Evolutionary conservation across 129 eudicot genomes (phyloP).

Genomic region (Glebionis coronaria): DNA sequence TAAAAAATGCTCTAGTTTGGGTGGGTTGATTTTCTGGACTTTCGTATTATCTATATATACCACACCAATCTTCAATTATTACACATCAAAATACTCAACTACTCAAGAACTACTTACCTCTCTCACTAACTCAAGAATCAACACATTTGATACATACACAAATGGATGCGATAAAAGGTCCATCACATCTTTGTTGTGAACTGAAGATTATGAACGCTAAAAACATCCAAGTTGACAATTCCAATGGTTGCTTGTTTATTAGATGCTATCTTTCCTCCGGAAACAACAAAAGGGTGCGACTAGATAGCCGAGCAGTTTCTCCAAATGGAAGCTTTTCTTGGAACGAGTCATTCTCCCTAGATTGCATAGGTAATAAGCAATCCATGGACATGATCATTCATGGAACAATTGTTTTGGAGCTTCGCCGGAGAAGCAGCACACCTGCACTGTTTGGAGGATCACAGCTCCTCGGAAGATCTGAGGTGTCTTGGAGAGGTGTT

Average conservation of each 20-base stretch:
- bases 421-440: constrained; percentile 31
- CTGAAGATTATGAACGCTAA: constrained; percentile 55
- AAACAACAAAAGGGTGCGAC: constrained; percentile 47
- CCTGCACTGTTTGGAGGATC: constrained; percentile 44
- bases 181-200: constrained; percentile 43
- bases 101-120: constrained; percentile 11
- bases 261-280: constrained; percentile 67
- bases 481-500: constrained; percentile 51
- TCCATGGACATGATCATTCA: constrained; percentile 38
- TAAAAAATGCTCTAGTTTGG: constrained; percentile 5
- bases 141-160: constrained; percentile 10
- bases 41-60: no score
- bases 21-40: constrained; percentile 22
- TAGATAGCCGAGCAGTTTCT: constrained; percentile 44
- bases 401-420: constrained; percentile 46
- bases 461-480: constrained; percentile 48
- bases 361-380: constrained; percentile 48
- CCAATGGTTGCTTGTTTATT: constrained; percentile 41
- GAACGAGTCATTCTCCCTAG: constrained; percentile 51
- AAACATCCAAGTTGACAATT: constrained; percentile 34
- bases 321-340: constrained; percentile 31
- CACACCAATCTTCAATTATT: no score
- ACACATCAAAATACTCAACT: no score
- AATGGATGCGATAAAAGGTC: constrained; percentile 34
- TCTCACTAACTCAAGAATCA: not conserved